Evolutionary conservation across 352 stramenopile species (phyloP), one percentile per base, ranked within the genome.

Genomic region (Pythium dissotocum): DNA sequence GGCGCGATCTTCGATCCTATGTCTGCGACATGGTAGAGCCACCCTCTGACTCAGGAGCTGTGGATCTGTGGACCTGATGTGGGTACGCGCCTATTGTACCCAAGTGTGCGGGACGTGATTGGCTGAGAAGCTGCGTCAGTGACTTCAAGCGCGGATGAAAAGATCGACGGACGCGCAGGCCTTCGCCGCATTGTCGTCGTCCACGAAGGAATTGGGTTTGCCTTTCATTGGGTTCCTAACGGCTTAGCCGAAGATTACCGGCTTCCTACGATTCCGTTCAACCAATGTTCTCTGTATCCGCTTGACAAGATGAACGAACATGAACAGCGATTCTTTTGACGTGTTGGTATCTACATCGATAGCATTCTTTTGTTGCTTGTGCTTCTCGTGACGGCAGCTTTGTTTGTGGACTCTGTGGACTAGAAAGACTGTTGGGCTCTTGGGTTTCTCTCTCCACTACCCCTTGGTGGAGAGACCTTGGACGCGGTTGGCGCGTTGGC

Each of bases 381-480:
- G 44, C 6, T 24, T 30, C 4, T 8, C 44, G 13, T 52, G 18
- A 51, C 42, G 42, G 42, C 42, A 26, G 18, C 42, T 52, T 52
- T 18, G 18, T 8, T 30, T 52, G 44, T 52, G 44, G 21, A 32
- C 18, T 32, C 36, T 16, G 9, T 42, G 36, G 36, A 42, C 6
- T 42, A 16, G 33, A 7, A 42, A 6, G 36, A 42, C 36, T 42
- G 36, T 7, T 38, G 33, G 33, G 33, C 36, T 42, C n/a, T 32
- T 32, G 44, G 44, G 44, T 10, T 52, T 52, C n/a, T 32, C 44
- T 52, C 21, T 51, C 63, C 38, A 53, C 56, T 61, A 61, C 64
- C 58, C 57, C 57, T 70, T 21, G 64, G 58, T 61, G 49, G 57
- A 60, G 40, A 55, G 48, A 49, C 32, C 32, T 38, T 58, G 51